Evolutionary conservation across 768 basidiomycete species (phyloP).

Genomic region (Lactarius evosmus): DNA sequence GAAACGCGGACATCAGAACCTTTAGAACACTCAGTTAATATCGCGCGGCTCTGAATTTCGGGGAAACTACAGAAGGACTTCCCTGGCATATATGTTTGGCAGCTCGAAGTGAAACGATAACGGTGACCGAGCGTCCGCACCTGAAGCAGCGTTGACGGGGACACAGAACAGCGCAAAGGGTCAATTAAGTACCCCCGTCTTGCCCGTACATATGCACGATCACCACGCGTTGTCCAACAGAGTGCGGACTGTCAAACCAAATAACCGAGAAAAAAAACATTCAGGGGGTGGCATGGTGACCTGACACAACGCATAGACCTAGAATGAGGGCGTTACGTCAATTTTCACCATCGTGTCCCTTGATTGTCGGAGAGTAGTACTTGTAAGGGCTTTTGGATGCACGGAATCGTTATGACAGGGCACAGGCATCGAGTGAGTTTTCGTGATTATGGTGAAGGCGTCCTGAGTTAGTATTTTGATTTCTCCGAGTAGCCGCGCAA

Average conservation of each 20-base stretch:
- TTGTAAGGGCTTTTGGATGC: not conserved
- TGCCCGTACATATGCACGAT: not conserved
- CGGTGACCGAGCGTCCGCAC: not conserved
- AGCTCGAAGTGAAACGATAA: not conserved
- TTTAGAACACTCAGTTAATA: not conserved
- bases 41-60: not conserved
- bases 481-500: too few species aligned
- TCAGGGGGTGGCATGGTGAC: not conserved
- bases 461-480: too few species aligned
- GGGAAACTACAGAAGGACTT: not conserved
- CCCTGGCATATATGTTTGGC: not conserved
- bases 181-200: not conserved
- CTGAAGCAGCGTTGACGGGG: not conserved
- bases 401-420: not conserved
- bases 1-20: not conserved
- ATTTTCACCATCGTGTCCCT: not conserved
- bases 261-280: not conserved
- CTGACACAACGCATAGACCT: not conserved
- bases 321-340: not conserved
- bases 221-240: not conserved
- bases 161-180: not conserved
- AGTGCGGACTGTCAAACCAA: not conserved
- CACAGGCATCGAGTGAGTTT: not conserved
- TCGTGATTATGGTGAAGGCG: too few species aligned
- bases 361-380: not conserved